phyloP scores from a whole-genome alignment of 495 filamentous ascomycete species.

The Apodospora peruviana region DNA sequence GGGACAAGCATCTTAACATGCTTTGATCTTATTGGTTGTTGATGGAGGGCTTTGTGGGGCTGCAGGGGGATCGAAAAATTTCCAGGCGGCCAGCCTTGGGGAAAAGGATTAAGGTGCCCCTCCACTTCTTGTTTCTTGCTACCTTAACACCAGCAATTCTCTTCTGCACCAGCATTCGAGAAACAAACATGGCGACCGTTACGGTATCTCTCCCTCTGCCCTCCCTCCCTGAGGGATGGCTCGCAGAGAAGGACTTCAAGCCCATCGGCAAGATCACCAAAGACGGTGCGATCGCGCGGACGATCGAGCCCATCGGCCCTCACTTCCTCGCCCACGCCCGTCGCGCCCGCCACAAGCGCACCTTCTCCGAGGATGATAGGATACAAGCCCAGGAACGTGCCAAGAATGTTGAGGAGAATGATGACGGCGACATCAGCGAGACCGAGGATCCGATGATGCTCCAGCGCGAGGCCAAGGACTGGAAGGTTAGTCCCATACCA shows the following conservation, averaged over 20 bases:
- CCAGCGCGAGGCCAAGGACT: conserved; percentile 91
- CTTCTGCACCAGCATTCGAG: not conserved
- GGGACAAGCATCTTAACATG: not conserved
- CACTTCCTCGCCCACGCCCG: conserved; percentile 97
- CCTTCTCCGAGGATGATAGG: conserved; percentile 96
- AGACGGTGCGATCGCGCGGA: conserved; percentile 63
- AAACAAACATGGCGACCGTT: conserved; percentile 34
- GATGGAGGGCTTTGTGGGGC: not conserved
- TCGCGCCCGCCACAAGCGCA: conserved; percentile 91
- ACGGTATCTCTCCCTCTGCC: conserved; percentile 56
- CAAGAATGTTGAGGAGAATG: conserved; percentile 92
- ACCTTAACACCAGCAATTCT: not conserved
- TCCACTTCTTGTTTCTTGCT: conserved; percentile 6
- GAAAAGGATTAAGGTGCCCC: conserved; percentile 17
- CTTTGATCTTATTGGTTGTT: not conserved
- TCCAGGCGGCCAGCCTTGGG: conserved; percentile 1
- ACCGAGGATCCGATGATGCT: conserved; percentile 88
- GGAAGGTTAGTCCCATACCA: conserved; percentile 89
- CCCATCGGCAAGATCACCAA: conserved; percentile 60
- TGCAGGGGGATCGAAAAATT: conserved; percentile 11
- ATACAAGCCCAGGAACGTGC: conserved; percentile 91
- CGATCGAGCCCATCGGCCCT: conserved; percentile 90
- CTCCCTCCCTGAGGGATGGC: conserved; percentile 73
- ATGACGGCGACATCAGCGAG: conserved; percentile 86
- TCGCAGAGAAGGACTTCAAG: conserved; percentile 88